Conservation (phyloP, 345 rosid genomes). For the Psidium guajava region DNA sequence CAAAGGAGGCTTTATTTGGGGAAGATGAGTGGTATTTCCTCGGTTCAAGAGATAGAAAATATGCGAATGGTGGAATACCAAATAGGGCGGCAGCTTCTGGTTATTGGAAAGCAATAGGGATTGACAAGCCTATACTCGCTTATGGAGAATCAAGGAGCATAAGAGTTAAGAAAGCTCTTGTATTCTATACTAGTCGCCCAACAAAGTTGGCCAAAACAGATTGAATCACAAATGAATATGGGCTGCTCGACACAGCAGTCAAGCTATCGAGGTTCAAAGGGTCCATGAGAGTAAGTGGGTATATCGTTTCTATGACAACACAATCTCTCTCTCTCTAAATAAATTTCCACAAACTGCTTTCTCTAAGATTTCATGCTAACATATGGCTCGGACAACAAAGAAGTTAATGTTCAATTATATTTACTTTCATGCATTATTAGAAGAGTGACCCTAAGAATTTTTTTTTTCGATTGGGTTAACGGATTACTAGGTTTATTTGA, state of each 20-base stretch:
- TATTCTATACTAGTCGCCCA: slow-evolving; percentile 30
- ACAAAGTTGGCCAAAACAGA: slow-evolving; percentile 39
- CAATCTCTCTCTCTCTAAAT: neutral
- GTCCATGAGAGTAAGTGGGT: slow-evolving; percentile 43
- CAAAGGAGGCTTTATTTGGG: slow-evolving; percentile 67
- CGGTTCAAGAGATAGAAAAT: slow-evolving; percentile 37
- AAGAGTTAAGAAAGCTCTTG: slow-evolving; percentile 46
- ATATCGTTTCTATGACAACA: neutral
- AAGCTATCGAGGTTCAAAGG: slow-evolving; percentile 18
- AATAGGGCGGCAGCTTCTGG: slow-evolving; percentile 34
- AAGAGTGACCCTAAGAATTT: too few species aligned
- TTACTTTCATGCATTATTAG: neutral
- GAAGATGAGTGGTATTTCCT: slow-evolving; percentile 65
- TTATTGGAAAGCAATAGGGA: slow-evolving; percentile 39
- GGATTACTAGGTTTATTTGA: too few species aligned
- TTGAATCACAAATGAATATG: slow-evolving; percentile 41
- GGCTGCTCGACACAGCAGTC: slow-evolving; percentile 13
- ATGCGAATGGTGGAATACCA: slow-evolving; percentile 26
- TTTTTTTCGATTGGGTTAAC: too few species aligned
- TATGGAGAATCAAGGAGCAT: slow-evolving; percentile 20
- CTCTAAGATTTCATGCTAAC: neutral
- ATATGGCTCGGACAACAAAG: neutral
- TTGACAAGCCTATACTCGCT: slow-evolving; percentile 25
- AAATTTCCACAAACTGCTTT: neutral
- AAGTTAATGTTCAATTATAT: neutral